Evolutionary conservation across 352 stramenopile species (phyloP).

Genomic region (Phytophthora nicotianae): DNA sequence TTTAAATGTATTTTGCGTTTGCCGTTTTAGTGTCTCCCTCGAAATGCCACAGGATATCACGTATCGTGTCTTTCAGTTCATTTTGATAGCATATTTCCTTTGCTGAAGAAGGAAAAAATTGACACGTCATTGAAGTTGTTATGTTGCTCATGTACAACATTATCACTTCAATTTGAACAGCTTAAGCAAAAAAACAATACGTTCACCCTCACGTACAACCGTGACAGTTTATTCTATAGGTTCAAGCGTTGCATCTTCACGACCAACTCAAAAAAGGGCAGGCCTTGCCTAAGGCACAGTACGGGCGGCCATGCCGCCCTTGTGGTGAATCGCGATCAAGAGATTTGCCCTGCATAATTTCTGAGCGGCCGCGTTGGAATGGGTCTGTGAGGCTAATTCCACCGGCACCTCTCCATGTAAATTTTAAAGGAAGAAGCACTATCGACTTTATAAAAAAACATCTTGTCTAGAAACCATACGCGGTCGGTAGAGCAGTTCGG

Average conservation of each 20-base stretch:
- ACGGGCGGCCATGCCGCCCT: slow-evolving; percentile 18
- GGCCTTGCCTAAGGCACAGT: slow-evolving; percentile 40
- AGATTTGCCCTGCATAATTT: slow-evolving; percentile 88
- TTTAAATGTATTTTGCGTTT: no score
- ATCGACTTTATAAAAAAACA: neutral
- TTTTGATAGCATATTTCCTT: neutral
- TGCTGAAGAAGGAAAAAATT: no score
- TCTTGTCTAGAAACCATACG: slow-evolving; percentile 51
- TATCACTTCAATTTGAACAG: slow-evolving; percentile 9
- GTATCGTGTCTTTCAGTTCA: no score
- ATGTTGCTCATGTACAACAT: slow-evolving; percentile 7
- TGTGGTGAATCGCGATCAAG: slow-evolving; percentile 83
- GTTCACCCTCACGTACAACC: slow-evolving; percentile 25
- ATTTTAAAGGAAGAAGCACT: neutral
- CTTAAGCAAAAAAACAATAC: no score
- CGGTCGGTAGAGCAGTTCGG: slow-evolving; percentile 40
- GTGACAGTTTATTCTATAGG: slow-evolving; percentile 16
- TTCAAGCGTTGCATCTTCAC: neutral
- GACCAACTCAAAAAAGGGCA: slow-evolving; percentile 41
- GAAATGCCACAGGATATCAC: neutral
- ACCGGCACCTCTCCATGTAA: slow-evolving; percentile 11
- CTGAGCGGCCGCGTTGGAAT: slow-evolving; percentile 41
- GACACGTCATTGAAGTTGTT: neutral
- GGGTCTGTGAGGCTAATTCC: slow-evolving; percentile 47
- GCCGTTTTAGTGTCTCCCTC: no score